These are phyloP conservation scores for Nepenthes mirabilis DNA, from an alignment of 148 eudicot species.

Conservation along the genomic window DNA sequence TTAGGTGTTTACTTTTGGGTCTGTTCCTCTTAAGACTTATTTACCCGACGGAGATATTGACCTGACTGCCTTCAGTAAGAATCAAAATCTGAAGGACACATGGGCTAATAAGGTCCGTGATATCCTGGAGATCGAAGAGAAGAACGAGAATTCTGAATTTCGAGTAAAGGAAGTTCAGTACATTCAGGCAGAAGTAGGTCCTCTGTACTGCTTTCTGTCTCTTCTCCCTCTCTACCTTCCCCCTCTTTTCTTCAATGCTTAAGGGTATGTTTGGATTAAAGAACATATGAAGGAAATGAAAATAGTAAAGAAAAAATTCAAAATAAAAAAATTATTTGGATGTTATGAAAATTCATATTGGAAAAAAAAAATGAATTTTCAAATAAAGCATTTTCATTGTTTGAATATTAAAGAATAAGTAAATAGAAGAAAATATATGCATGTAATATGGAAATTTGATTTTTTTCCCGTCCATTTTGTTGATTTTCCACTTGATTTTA, in stretches of 20 bases:
- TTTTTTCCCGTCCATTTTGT: no score
- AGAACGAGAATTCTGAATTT: slow-evolving; percentile 69
- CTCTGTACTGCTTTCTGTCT: not conserved
- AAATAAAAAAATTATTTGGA: no score
- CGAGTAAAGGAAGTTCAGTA: slow-evolving; percentile 82
- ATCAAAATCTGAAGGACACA: slow-evolving; percentile 38
- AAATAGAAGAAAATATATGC: no score
- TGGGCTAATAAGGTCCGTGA: slow-evolving; percentile 73
- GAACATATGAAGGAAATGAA: no score
- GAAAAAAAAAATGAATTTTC: no score
- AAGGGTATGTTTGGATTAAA: no score
- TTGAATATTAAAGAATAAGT: no score
- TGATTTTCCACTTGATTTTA: no score
- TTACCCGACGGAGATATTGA: slow-evolving; percentile 97
- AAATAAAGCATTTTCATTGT: no score
- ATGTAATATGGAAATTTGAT: no score
- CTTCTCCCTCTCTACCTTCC: not conserved
- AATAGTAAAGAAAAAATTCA: no score
- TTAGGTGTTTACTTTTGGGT: slow-evolving; percentile 87
- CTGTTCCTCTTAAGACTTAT: slow-evolving; percentile 90
- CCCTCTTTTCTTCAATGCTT: not conserved
- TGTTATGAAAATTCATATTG: no score
- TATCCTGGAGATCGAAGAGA: slow-evolving; percentile 60
- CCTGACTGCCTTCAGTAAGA: slow-evolving; percentile 57
- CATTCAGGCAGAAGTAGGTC: slow-evolving; percentile 84